Evolutionary conservation across 495 filamentous ascomycete species (phyloP), one percentile per base, ranked within the genome.

Genomic region (Hypoxylon subgilvum): DNA sequence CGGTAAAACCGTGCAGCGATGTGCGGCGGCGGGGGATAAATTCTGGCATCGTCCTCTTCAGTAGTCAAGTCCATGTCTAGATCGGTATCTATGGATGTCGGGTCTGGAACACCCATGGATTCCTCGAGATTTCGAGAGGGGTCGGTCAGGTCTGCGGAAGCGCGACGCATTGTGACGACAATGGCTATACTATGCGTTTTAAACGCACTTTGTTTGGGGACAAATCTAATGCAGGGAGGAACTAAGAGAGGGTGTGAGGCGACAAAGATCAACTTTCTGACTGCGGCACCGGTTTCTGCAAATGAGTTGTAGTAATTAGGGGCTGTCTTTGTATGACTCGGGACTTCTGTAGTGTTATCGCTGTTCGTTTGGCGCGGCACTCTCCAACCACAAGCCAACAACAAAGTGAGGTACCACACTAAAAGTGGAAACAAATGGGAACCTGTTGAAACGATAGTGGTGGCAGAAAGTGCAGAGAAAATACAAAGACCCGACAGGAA

Each of bases 1-100:
- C 84, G 84, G 72, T 88, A 88, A 73, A 96, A 92, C 39, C 92
- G 89, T 39, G 90, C 89, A 57, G 90, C 90, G 63, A 96, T 89
- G 64, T 89, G 88, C 19, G 91, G 83, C 28, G 92, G 92, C 13
- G 90, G 86, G 35, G 84, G 83, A 68, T 78, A 79, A 28, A 84
- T 72, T 38, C 80, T 65, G 31, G 70, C 57, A 19, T 63, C 67
- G 10, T 73, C 70, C 31, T 82, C 74, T 47, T 72, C 69, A 25
- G 71, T 61, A 22, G 68, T 65, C 8, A 73, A 47, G 19, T 73
- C 48, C 52, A 74, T 66, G 13, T 70, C 68, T 44, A 69, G 43
- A 57, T 74, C 72, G 56, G 69, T 28, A 23, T 65, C 70, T 53
- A 70, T 52, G 12, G 63, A 63, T 30, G 53, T 63, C 27, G 72